Conservation (phyloP, 768 basidiomycete genomes). For the Mycena olivaceomarginata region DNA sequence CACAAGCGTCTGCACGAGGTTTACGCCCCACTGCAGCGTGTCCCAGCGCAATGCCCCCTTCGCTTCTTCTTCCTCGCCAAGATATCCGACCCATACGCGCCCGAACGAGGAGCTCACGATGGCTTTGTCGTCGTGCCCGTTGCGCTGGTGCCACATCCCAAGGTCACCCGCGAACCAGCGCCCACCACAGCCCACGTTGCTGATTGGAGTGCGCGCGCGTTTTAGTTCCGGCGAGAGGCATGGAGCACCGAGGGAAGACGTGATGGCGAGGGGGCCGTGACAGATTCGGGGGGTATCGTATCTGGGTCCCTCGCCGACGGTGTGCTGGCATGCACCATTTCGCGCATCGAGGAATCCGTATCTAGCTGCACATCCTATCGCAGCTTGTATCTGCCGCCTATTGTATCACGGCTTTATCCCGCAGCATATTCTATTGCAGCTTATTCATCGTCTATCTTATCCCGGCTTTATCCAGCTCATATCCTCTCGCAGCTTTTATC, state of each 20-base stretch:
- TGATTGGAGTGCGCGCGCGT: constrained; percentile 7
- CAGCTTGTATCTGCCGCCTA: too few species aligned
- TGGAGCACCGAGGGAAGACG: constrained; percentile 5
- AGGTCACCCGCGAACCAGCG: constrained; percentile 34
- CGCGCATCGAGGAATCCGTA: too few species aligned
- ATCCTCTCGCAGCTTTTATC: too few species aligned
- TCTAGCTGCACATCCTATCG: too few species aligned
- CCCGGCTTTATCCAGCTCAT: too few species aligned
- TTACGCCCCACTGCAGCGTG: neutral
- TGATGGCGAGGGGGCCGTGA: constrained; percentile 32
- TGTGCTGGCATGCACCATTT: too few species aligned
- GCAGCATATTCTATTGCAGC: too few species aligned
- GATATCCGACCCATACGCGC: constrained; percentile 27
- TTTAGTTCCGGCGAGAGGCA: constrained; percentile 14
- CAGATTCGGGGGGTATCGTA: too few species aligned
- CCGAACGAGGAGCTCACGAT: neutral
- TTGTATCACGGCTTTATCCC: too few species aligned
- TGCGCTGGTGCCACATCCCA: constrained; percentile 2
- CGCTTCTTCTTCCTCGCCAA: constrained; percentile 28
- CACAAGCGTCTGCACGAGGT: neutral
- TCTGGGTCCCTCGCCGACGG: too few species aligned
- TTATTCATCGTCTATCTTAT: too few species aligned
- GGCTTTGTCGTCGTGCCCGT: neutral
- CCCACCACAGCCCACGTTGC: constrained; percentile 1
- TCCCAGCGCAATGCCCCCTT: neutral